These are phyloP conservation scores for Oxyria digyna DNA, from an alignment of 148 eudicot genomes.

Conservation along the genomic window DNA sequence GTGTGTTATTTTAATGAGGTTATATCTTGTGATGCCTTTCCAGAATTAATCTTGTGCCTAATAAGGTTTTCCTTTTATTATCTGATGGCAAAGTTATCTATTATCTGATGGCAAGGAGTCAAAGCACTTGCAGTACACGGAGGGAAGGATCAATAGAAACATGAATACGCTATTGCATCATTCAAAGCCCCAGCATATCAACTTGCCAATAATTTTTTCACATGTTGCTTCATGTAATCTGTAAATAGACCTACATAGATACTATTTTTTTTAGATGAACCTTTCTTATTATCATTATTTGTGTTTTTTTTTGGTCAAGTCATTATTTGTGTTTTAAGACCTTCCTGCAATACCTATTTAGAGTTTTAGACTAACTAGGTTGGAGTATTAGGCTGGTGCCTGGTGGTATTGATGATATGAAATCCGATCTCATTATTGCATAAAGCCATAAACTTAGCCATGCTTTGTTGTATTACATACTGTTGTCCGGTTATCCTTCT, in stretches of 20 bases:
- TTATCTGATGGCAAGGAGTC: too few species aligned
- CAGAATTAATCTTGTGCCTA: too few species aligned
- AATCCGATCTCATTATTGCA: background rate
- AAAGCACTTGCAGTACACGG: too few species aligned
- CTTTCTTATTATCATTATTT: background rate
- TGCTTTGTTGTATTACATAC: background rate
- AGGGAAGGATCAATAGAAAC: too few species aligned
- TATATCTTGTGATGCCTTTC: too few species aligned
- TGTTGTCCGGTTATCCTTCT: background rate
- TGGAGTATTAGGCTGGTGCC: background rate
- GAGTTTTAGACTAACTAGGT: background rate
- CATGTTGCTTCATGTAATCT: background rate
- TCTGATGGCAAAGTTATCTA: too few species aligned
- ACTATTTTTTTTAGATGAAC: background rate
- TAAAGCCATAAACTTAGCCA: too few species aligned
- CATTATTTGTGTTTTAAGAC: too few species aligned
- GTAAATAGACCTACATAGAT: background rate
- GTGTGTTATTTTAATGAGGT: too few species aligned
- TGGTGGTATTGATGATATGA: background rate
- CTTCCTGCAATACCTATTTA: background rate
- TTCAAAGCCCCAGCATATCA: background rate
- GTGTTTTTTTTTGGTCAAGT: too few species aligned
- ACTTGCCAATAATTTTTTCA: background rate
- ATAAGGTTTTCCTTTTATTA: too few species aligned
- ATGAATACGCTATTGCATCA: too few species aligned